Percentiles rank a stretch among this genome's conserved stretches.
These are phyloP conservation scores for Candida palmyrensis DNA, from an alignment of 805 yeast genomes.

Conservation along the genomic window DNA sequence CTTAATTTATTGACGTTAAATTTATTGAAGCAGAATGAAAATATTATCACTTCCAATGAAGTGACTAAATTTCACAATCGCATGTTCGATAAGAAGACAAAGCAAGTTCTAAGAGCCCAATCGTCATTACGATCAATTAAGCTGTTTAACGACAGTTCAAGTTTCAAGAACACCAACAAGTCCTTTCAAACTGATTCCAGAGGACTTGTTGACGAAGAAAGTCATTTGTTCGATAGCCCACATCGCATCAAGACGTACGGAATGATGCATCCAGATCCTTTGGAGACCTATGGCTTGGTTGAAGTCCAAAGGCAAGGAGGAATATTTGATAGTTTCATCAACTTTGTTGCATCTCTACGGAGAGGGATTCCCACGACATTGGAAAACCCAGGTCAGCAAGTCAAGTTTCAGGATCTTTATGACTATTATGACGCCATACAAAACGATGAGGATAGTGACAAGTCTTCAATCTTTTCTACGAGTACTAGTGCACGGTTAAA, in stretches of 20 bases:
- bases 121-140: conserved; percentile 17
- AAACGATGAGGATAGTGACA: conserved; percentile 4
- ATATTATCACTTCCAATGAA: conserved; percentile 22
- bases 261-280: neutral
- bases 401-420: conserved; percentile 1
- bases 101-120: conserved; percentile 20
- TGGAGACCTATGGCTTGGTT: conserved; percentile 3
- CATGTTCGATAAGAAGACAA: conserved; percentile 16
- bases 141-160: conserved; percentile 1
- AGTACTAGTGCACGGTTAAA: neutral
- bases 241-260: neutral
- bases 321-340: conserved; percentile 2
- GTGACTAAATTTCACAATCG: conserved; percentile 23
- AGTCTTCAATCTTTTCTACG: neutral
- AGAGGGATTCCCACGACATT: too few species aligned
- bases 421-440: neutral
- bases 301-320: neutral
- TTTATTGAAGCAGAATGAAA: conserved; percentile 34
- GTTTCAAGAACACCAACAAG: neutral
- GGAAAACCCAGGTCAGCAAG: too few species aligned
- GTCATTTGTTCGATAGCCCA: neutral
- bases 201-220: neutral
- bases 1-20: conserved; percentile 29
- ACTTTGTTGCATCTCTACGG: neutral
- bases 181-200: neutral